Evolutionary conservation across 2,329 filamentous ascomycete species (phyloP), one percentile per base, ranked within the genome.

Genomic region (Penicillium sp.): DNA sequence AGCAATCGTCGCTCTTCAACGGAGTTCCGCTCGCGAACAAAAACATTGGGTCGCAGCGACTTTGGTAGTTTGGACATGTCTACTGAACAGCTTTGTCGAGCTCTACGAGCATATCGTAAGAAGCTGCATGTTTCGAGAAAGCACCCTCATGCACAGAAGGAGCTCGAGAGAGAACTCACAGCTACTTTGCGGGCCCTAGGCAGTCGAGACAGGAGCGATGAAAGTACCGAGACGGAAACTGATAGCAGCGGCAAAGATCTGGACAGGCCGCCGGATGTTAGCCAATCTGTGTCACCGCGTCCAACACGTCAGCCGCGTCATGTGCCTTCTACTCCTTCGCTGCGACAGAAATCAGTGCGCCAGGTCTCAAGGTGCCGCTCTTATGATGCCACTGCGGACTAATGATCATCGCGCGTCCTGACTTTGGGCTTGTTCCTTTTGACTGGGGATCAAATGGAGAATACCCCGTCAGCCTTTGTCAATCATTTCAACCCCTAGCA

Each of bases 51-150:
- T 8, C 62, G 59, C 8, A 69, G 61, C 43, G 73, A 76, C 26
- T 73, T 74, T 51, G 73, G 75, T 26, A 74, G 71, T 33, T 53
- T 80, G 9, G 71, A 73, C 8, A 69, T 70, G 52, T 76, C 76
- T 2, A 83, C 79, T 0, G 80, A 83, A 50, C 76, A 79, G 47
- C 67, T 83, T 1, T 79, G 76, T 58, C 75, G 78, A 34, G 78
- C 76, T 5, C 66, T 84, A 4, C 74, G 76, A 39, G 73, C 76
- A 0, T 84, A 82, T 57, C 72, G 80, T 13, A 82, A 81, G 61
- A 80, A 80, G 49, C 70, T 83, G 3, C 70, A 73, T 13, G 70
- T 70, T 5, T 73, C 72, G 27, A 70, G 63, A 1, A 76, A 80
- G 24, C 66, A 64, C 9, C 63, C 81, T 26, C 73, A 79, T 36